Conservation (phyloP, 2,329 filamentous ascomycete species). For the Epichloe elymi region DNA sequence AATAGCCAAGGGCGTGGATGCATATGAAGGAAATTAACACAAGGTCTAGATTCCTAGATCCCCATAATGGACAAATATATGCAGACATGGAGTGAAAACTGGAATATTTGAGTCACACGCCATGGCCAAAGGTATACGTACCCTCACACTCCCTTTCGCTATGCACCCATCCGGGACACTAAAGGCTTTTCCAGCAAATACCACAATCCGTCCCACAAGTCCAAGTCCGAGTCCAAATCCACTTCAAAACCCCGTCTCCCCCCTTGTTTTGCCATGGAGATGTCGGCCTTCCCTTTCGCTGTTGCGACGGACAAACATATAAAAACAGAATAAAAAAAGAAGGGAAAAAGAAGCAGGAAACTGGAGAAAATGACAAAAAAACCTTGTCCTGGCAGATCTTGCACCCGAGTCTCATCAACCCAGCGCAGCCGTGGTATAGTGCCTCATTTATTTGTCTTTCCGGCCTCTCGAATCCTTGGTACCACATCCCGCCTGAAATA, state of each 20-base stretch:
- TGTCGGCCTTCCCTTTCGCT: slow-evolving; percentile 16
- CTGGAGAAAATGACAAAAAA: neutral
- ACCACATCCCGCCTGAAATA: slow-evolving; percentile 23
- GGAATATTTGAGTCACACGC: slow-evolving; percentile 19
- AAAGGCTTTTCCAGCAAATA: slow-evolving; percentile 30
- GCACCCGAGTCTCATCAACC: slow-evolving; percentile 19
- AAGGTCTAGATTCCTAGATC: neutral
- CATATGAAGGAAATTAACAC: neutral
- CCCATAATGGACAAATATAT: slow-evolving; percentile 4
- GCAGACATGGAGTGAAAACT: slow-evolving; percentile 15
- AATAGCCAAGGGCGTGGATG: neutral
- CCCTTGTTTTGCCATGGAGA: slow-evolving; percentile 2
- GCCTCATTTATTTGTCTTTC: slow-evolving; percentile 27
- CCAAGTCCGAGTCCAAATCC: slow-evolving; percentile 10
- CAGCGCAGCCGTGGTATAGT: slow-evolving; percentile 24
- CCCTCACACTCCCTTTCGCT: slow-evolving; percentile 30
- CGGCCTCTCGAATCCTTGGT: slow-evolving; percentile 18
- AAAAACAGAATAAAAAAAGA: neutral
- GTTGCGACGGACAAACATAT: slow-evolving; percentile 11
- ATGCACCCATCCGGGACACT: slow-evolving; percentile 27
- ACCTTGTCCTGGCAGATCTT: slow-evolving; percentile 17
- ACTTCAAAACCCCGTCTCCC: neutral
- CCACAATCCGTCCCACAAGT: slow-evolving; percentile 11
- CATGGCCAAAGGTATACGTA: slow-evolving; percentile 23
- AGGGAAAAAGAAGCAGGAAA: neutral